Conservation (phyloP, 257 asterid genomes). For the Solanum rostratum region DNA sequence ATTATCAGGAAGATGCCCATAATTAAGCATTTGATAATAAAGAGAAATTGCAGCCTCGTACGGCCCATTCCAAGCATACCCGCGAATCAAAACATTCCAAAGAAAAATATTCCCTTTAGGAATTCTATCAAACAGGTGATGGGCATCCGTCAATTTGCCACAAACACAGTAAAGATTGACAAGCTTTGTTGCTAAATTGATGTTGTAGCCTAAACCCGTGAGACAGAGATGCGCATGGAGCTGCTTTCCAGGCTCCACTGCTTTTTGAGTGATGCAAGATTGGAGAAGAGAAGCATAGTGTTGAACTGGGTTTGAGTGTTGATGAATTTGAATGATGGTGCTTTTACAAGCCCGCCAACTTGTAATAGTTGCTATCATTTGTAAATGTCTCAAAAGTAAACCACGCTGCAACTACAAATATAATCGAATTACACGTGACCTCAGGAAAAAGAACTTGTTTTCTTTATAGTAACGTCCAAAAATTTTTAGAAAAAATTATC, state of each 20-base stretch:
- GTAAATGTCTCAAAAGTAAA: not conserved
- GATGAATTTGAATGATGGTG: not conserved
- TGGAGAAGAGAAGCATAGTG: conserved; percentile 30
- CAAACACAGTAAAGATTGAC: conserved; percentile 36
- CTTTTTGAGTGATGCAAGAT: conserved; percentile 26
- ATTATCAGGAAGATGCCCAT: conserved; percentile 42
- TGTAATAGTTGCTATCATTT: not conserved
- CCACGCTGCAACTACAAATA: too few species aligned
- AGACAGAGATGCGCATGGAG: conserved; percentile 36
- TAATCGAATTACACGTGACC: too few species aligned
- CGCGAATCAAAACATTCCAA: conserved; percentile 58
- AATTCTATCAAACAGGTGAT: conserved; percentile 44
- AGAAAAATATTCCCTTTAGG: conserved; percentile 40
- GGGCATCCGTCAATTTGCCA: conserved; percentile 26
- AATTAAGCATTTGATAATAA: conserved; percentile 28
- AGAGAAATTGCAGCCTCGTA: conserved; percentile 29
- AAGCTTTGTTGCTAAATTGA: conserved; percentile 39
- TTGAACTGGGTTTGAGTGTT: not conserved
- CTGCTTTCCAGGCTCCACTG: conserved; percentile 44
- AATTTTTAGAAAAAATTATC: too few species aligned
- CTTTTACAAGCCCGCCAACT: not conserved
- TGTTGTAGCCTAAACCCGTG: conserved; percentile 20
- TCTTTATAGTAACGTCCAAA: too few species aligned
- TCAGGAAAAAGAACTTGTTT: too few species aligned
- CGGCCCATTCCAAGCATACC: conserved; percentile 62